phyloP scores from a whole-genome alignment of 345 rosid genomes.

The Lumnitzera littorea region DNA sequence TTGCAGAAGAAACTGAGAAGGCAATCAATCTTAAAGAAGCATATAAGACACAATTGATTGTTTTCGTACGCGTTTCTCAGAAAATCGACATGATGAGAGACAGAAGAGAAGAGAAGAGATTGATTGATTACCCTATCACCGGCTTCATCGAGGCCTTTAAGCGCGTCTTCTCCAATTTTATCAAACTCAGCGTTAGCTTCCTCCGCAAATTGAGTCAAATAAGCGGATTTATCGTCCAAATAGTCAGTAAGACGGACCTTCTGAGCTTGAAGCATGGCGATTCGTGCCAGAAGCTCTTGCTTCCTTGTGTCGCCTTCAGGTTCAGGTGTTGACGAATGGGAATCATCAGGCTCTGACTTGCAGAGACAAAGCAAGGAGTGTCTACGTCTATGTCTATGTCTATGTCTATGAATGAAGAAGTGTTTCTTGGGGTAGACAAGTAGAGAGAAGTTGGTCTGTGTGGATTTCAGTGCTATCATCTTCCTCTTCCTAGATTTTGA shows the following conservation, averaged over 20 bases:
- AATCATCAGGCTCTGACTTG: constrained; percentile 27
- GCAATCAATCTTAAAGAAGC: too few species aligned
- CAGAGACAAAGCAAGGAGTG: constrained; percentile 30
- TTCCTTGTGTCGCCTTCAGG: constrained; percentile 61
- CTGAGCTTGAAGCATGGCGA: constrained; percentile 78
- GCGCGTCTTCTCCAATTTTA: constrained; percentile 86
- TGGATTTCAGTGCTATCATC: constrained; percentile 39
- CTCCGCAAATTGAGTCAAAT: constrained; percentile 76
- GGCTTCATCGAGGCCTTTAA: constrained; percentile 83
- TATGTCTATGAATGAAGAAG: too few species aligned
- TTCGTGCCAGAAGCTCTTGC: constrained; percentile 79
- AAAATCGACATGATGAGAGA: too few species aligned
- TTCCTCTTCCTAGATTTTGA: constrained; percentile 3
- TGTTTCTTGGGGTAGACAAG: constrained; percentile 13
- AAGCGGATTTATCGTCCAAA: constrained; percentile 68
- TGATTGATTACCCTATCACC: constrained; percentile 68
- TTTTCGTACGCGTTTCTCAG: too few species aligned
- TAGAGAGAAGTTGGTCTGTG: constrained; percentile 23
- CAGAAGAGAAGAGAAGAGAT: too few species aligned
- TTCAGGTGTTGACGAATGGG: constrained; percentile 32
- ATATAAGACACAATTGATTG: too few species aligned
- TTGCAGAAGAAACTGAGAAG: not conserved
- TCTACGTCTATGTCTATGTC: too few species aligned
- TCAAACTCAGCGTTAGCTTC: constrained; percentile 78
- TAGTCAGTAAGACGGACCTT: constrained; percentile 85